These are phyloP conservation scores for Westerdykella ornata DNA, from an alignment of 2,329 filamentous ascomycete species.

Conservation along the genomic window DNA sequence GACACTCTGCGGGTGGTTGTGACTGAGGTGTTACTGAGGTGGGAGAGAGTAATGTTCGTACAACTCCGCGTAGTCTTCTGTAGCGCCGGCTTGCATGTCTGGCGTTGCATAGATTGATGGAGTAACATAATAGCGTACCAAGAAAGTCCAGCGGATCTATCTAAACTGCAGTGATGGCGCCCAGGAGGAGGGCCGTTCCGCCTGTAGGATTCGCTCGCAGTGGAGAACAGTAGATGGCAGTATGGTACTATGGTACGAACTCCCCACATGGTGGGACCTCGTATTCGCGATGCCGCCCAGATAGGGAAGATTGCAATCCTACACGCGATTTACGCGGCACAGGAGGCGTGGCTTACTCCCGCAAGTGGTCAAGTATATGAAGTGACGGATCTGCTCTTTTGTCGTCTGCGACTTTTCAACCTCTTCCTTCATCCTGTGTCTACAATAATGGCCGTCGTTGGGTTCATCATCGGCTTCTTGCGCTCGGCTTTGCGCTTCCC, in stretches of 20 bases:
- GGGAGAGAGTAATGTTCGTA: conserved; percentile 4
- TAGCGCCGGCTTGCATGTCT: not conserved
- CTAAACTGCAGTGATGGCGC: not conserved
- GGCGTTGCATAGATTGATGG: not conserved
- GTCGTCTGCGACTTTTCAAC: no score
- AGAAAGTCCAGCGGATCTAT: not conserved
- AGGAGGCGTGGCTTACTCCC: no score
- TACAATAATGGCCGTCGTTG: no score
- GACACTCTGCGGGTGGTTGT: conserved; percentile 9
- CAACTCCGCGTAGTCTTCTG: not conserved
- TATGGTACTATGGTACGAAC: no score
- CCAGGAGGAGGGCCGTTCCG: not conserved
- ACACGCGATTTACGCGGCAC: no score
- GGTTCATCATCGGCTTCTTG: no score
- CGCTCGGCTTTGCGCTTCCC: no score
- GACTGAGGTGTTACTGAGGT: conserved; percentile 15
- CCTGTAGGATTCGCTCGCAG: no score
- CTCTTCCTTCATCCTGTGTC: no score
- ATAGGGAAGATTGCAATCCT: not conserved
- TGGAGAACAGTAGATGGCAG: no score
- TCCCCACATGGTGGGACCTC: not conserved
- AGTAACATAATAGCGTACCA: not conserved
- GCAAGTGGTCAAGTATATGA: not conserved
- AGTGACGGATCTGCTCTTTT: no score
- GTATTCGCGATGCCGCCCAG: not conserved